phyloP scores from a whole-genome alignment of 352 stramenopile species.

The Thalassiosira sp. region DNA sequence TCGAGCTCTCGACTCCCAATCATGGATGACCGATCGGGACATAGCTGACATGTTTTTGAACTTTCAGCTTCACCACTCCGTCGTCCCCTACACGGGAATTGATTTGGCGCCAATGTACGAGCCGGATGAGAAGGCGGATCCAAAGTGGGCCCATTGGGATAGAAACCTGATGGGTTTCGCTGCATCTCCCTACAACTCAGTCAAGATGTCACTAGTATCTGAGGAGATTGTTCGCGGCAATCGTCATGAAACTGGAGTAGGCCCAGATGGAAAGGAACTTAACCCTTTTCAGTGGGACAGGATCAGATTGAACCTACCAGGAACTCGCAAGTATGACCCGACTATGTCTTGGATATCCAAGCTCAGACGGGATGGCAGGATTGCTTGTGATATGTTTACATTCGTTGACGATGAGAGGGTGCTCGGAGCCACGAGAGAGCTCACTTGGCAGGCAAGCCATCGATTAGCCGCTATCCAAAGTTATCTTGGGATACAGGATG shows the following conservation, averaged over 20 bases:
- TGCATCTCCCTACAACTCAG: constrained; percentile 45
- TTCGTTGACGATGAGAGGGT: constrained; percentile 60
- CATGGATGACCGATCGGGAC: constrained; percentile 49
- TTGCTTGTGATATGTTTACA: constrained; percentile 42
- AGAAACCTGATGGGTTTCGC: constrained; percentile 51
- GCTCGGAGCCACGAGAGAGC: constrained; percentile 6
- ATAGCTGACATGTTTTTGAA: constrained; percentile 63
- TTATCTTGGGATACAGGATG: constrained; percentile 41
- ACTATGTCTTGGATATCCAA: constrained; percentile 46
- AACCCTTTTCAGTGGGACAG: constrained; percentile 57
- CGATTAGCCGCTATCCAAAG: constrained; percentile 7
- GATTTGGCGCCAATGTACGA: constrained; percentile 19
- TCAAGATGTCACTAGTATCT: constrained; percentile 18
- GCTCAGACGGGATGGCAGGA: constrained; percentile 9
- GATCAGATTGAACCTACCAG: constrained; percentile 56
- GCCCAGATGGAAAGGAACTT: not conserved
- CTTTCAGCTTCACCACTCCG: constrained; percentile 6
- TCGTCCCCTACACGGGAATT: constrained; percentile 29
- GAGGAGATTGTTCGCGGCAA: constrained; percentile 49
- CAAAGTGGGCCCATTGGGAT: constrained; percentile 40
- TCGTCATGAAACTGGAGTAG: not conserved
- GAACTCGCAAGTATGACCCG: constrained; percentile 42
- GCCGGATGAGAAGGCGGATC: not conserved
- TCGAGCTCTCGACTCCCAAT: constrained; percentile 9
- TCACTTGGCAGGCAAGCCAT: constrained; percentile 30